phyloP scores from a whole-genome alignment of 129 eudicot species.

The Chrysanthemum seticuspe region DNA sequence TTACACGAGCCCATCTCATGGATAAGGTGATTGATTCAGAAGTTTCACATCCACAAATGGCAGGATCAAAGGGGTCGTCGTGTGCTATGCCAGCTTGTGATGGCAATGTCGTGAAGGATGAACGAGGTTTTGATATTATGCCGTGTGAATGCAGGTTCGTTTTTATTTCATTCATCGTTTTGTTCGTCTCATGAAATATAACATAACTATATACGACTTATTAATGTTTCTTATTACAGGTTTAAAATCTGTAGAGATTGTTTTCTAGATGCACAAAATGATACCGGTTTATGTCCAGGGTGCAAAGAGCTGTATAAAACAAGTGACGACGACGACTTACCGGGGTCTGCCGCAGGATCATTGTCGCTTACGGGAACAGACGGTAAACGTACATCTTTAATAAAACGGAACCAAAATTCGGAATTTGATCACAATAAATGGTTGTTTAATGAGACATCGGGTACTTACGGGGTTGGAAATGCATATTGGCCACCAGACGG shows the following conservation, averaged over 20 bases:
- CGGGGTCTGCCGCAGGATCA: slow-evolving; percentile 30
- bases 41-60: slow-evolving; percentile 71
- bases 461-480: slow-evolving; percentile 85
- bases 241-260: slow-evolving; percentile 90
- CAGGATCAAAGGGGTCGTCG: slow-evolving; percentile 62
- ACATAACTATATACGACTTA: too few species aligned
- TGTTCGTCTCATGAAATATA: too few species aligned
- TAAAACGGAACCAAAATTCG: slow-evolving; percentile 65
- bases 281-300: slow-evolving; percentile 73
- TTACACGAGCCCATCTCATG: slow-evolving; percentile 89
- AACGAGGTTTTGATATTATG: slow-evolving; percentile 59
- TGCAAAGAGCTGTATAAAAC: slow-evolving; percentile 75
- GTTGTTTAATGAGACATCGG: slow-evolving; percentile 75
- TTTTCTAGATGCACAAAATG: slow-evolving; percentile 76
- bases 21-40: slow-evolving; percentile 82
- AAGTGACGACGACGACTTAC: slow-evolving; percentile 54
- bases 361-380: slow-evolving; percentile 63
- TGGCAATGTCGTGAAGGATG: slow-evolving; percentile 76
- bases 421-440: slow-evolving; percentile 86
- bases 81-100: slow-evolving; percentile 85
- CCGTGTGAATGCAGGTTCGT: slow-evolving; percentile 88
- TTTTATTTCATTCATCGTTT: not conserved
- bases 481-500: slow-evolving; percentile 88
- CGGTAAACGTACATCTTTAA: slow-evolving; percentile 45
- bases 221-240: slow-evolving; percentile 32